phyloP scores from a whole-genome alignment of 179 eudicot genomes.

The Patellifolia procumbens region DNA sequence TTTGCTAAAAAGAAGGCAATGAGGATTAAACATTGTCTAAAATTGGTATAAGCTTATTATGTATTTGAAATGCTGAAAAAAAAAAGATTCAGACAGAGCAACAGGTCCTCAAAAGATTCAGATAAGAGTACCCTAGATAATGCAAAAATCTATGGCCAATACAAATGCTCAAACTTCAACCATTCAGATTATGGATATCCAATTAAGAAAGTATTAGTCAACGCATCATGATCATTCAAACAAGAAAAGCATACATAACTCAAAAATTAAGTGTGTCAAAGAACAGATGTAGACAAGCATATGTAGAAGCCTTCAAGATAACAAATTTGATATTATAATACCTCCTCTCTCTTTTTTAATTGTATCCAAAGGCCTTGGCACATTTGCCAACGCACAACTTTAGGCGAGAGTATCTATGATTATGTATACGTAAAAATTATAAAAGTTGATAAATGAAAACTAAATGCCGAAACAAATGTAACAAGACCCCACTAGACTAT shows the following conservation, averaged over 20 bases:
- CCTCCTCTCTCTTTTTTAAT: too few species aligned
- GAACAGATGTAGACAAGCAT: neutral
- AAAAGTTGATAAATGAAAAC: too few species aligned
- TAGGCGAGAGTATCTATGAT: too few species aligned
- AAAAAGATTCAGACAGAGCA: neutral
- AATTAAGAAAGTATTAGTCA: neutral
- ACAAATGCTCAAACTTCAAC: neutral
- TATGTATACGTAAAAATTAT: too few species aligned
- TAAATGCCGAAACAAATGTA: too few species aligned
- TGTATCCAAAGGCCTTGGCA: too few species aligned
- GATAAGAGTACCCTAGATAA: neutral
- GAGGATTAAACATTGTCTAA: neutral
- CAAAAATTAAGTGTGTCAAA: neutral
- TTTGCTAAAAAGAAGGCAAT: neutral
- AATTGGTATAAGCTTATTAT: too few species aligned
- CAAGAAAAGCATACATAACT: neutral
- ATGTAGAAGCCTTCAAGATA: neutral
- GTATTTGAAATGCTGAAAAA: neutral
- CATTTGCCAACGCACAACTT: too few species aligned
- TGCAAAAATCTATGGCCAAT: neutral
- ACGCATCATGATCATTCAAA: neutral
- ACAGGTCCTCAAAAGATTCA: neutral
- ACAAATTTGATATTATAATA: neutral
- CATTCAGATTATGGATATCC: neutral
- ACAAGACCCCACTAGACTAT: too few species aligned